Evolutionary conservation across 2,329 filamentous ascomycete species (phyloP).

Genomic region (Cladophialophora bantiana): DNA sequence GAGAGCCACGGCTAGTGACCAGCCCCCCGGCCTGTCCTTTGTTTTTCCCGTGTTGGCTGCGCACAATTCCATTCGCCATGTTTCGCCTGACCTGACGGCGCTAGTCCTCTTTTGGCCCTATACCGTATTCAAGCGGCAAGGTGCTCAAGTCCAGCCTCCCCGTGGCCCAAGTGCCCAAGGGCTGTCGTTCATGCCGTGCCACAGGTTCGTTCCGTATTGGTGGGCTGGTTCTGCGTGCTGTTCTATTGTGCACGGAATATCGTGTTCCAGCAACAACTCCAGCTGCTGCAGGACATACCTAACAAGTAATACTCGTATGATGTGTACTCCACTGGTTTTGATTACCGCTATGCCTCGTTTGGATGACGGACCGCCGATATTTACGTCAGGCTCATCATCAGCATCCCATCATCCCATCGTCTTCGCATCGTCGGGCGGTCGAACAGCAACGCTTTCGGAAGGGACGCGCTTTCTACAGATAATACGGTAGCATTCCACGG

Average conservation of each 20-base stretch:
- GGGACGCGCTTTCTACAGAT: too few relatives aligned
- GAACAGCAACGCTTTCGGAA: too few relatives aligned
- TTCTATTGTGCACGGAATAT: not conserved
- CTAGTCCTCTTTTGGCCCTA: not conserved
- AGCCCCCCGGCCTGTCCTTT: not conserved
- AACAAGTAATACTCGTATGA: not conserved
- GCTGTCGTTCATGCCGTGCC: slow-evolving; percentile 7
- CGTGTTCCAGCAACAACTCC: not conserved
- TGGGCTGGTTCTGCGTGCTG: not conserved
- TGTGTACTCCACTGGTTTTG: not conserved
- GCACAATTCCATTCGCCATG: not conserved
- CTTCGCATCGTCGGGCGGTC: too few relatives aligned
- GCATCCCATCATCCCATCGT: not conserved
- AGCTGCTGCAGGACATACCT: not conserved
- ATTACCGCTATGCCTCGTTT: not conserved
- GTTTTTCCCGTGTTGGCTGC: not conserved
- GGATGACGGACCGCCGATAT: not conserved
- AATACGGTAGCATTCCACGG: not conserved
- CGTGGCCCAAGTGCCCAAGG: not conserved
- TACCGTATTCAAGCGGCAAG: not conserved
- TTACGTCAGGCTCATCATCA: slow-evolving; percentile 8
- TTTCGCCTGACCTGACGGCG: not conserved
- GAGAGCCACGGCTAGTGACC: not conserved
- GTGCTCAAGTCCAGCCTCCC: not conserved
- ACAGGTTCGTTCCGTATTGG: not conserved